These are phyloP conservation scores for Thalassiosira hispida DNA, from an alignment of 352 stramenopile genomes.

Conservation along the genomic window DNA sequence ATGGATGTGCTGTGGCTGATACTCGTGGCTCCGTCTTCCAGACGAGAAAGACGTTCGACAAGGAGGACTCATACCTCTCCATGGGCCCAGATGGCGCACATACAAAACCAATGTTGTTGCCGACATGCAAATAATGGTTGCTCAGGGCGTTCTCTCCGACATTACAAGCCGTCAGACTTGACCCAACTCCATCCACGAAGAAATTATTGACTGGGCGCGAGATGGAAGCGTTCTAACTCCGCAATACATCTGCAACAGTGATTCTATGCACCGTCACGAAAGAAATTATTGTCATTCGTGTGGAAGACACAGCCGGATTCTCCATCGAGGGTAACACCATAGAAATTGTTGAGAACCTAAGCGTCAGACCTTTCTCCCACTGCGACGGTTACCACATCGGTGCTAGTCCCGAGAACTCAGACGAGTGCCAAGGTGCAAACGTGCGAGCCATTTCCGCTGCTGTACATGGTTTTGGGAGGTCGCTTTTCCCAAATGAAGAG, in stretches of 20 bases:
- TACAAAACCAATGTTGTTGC: conserved; percentile 23
- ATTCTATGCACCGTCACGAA: conserved; percentile 40
- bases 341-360: conserved; percentile 14
- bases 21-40: conserved; percentile 23
- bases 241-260: conserved; percentile 33
- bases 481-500: conserved; percentile 1
- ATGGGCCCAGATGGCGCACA: not conserved
- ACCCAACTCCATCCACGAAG: conserved; percentile 1
- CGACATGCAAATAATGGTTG: conserved; percentile 27
- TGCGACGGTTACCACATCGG: conserved; percentile 6
- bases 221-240: not conserved
- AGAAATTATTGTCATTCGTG: conserved; percentile 31
- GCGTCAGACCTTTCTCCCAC: not conserved
- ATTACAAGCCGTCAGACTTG: conserved; percentile 1
- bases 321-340: conserved; percentile 36
- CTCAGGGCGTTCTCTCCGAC: not conserved
- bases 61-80: not conserved
- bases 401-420: conserved; percentile 10
- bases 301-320: conserved; percentile 35
- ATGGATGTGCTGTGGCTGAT: conserved; percentile 11
- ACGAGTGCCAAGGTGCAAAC: conserved; percentile 1
- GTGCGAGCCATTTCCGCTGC: conserved; percentile 11
- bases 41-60: conserved; percentile 2
- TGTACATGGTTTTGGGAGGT: not conserved
- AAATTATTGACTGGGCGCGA: conserved; percentile 21